Percentiles rank a stretch among this genome's conserved stretches.
Conservation (phyloP, 768 basidiomycete species). For the Mycena leptocephala region DNA sequence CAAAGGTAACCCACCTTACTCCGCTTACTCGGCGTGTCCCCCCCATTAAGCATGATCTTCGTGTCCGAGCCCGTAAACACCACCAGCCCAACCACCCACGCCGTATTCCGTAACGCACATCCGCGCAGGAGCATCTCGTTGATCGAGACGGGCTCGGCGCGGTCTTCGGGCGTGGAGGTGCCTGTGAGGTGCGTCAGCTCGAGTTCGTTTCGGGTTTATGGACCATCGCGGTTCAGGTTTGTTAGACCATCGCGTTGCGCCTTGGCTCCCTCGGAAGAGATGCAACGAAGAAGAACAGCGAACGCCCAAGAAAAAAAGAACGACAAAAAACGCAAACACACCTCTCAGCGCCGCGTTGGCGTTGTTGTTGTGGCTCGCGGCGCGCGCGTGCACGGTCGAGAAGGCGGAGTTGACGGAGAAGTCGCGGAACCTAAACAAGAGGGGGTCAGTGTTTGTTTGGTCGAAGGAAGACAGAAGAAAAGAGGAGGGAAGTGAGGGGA, state of each 20-base stretch:
- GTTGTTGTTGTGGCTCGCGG: constrained; percentile 16
- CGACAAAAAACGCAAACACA: background rate
- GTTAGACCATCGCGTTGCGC: no score
- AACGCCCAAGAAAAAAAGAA: no score
- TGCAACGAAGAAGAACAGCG: no score
- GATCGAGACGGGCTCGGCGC: constrained; percentile 81
- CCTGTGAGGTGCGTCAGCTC: background rate
- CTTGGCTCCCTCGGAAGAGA: no score
- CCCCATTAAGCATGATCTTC: constrained; percentile 94
- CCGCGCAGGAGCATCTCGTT: constrained; percentile 95
- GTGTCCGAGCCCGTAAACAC: constrained; percentile 95
- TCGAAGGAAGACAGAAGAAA: no score
- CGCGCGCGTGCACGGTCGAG: constrained; percentile 25
- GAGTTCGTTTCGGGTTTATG: background rate
- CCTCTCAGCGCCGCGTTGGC: constrained; percentile 3
- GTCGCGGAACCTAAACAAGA: no score
- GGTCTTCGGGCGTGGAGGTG: constrained; percentile 15
- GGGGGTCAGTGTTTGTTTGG: no score
- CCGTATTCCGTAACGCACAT: constrained; percentile 90
- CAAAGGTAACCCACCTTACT: constrained; percentile 66
- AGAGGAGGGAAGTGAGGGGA: no score
- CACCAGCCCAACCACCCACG: constrained; percentile 95
- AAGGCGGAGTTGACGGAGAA: constrained; percentile 25
- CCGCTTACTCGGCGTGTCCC: constrained; percentile 95
- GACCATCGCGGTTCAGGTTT: no score